phyloP scores from a whole-genome alignment of 176 grass and related monocot genomes.

The Aegilops speltoides region DNA sequence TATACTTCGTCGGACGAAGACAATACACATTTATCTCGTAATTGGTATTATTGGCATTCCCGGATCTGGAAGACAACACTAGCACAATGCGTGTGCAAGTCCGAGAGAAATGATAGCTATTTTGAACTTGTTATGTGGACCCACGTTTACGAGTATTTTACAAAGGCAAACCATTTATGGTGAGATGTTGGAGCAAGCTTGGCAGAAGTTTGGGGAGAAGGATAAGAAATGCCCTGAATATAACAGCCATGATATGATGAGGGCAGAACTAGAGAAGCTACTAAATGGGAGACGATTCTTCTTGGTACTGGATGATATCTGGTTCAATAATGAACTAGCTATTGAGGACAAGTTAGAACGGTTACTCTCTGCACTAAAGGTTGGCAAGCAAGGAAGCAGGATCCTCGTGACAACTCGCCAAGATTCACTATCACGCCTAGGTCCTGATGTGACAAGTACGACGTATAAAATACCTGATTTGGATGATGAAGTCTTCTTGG shows the following conservation, averaged over 20 bases:
- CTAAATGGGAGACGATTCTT: not conserved
- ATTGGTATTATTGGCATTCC: constrained; percentile 29
- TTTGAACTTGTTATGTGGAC: not conserved
- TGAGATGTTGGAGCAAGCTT: not conserved
- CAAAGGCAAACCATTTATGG: not conserved
- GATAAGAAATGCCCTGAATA: not conserved
- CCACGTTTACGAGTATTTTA: not conserved
- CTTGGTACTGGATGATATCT: constrained; percentile 46
- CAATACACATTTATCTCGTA: too few relatives aligned
- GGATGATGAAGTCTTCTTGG: not conserved
- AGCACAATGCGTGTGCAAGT: too few relatives aligned
- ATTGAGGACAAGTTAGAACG: not conserved
- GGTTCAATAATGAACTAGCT: not conserved
- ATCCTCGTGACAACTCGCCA: constrained; percentile 34
- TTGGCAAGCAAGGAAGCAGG: constrained; percentile 13
- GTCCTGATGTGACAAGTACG: not conserved
- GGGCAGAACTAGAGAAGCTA: not conserved
- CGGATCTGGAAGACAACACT: not conserved
- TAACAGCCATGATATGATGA: not conserved
- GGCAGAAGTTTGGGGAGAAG: too few relatives aligned
- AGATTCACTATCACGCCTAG: not conserved
- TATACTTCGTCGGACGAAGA: too few relatives aligned
- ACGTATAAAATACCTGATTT: not conserved
- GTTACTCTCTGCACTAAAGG: constrained; percentile 11
- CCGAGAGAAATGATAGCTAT: not conserved